Conservation (phyloP, 108 stramenopile species). For the Conticribra weissflogii region DNA sequence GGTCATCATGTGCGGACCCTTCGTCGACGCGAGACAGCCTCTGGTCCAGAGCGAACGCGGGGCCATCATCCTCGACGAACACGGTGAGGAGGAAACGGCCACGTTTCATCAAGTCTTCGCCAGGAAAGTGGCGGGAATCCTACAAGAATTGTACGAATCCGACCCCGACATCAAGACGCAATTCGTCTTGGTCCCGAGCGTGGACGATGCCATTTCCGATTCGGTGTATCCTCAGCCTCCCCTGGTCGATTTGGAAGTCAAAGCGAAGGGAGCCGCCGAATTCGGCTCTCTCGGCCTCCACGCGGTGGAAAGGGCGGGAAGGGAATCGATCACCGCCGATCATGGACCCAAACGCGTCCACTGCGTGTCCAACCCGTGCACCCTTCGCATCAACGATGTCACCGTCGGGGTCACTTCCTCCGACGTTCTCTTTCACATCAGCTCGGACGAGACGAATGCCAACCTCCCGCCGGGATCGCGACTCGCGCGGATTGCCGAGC, state of each 20-base stretch:
- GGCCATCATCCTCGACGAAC: slow-evolving; percentile 43
- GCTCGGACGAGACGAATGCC: slow-evolving; percentile 79
- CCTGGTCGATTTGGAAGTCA: slow-evolving; percentile 8
- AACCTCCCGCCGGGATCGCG: slow-evolving; percentile 72
- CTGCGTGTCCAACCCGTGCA: slow-evolving; percentile 90
- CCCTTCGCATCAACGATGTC: slow-evolving; percentile 87
- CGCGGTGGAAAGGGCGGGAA: slow-evolving; percentile 45
- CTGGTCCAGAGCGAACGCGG: slow-evolving; percentile 48
- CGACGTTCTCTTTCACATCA: slow-evolving; percentile 88
- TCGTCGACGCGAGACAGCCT: slow-evolving; percentile 90
- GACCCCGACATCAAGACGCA: slow-evolving; percentile 70
- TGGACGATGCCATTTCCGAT: slow-evolving; percentile 93
- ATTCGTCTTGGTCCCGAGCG: slow-evolving; percentile 93
- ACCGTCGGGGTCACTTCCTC: slow-evolving; percentile 87
- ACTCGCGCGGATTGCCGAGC: slow-evolving; percentile 86
- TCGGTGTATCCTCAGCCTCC: slow-evolving; percentile 74
- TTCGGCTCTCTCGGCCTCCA: slow-evolving; percentile 70
- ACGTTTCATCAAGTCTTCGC: slow-evolving; percentile 86
- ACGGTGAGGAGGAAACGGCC: slow-evolving; percentile 62
- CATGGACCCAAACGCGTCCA: slow-evolving; percentile 61
- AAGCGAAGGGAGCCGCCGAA: slow-evolving; percentile 8
- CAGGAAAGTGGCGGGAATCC: slow-evolving; percentile 56
- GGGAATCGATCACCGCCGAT: slow-evolving; percentile 25
- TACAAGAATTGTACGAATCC: slow-evolving; percentile 60
- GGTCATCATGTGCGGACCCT: slow-evolving; percentile 93